Base-by-base conservation (phyloP, 352 stramenopile species). In the Phytophthora quininea region DNA sequence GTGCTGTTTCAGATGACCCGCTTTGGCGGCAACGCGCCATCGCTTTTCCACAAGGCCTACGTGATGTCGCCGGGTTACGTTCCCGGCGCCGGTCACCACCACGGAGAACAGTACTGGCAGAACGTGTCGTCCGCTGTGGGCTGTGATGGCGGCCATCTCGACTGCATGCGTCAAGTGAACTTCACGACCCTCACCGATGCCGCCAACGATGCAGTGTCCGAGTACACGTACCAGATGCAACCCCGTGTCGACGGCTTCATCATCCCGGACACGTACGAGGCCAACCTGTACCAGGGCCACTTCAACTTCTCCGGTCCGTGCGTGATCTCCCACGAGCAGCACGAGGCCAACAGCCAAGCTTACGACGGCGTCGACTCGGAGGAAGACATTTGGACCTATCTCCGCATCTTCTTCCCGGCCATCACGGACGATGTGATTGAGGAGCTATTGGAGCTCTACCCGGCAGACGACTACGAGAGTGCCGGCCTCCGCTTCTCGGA, bases 301-400 rank as follows among this genome's bases (percentile, higher is more conserved):
- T 71, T 75, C 42, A 75, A 75, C 57, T 75, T 75, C 53, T 68
- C 54, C 1, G 67, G 62, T 5, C 67, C 67, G 42, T 64, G 58
- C 5, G 67, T 75, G 5, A 57, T 75, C 37, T 59, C 67, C 1
- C 67, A 75, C 30, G 67, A 61, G 19, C 61, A 47, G 40, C 67
- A 74, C 27, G 67, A 75, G 24, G 40, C 37, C 0, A 75, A 74
- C 52, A 35, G 2, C 3, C 33, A 43, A n/a, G 52, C 67, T 0
- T 70, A 67, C 29, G 2, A n/a, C 1, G 67, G 62, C 0, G 62
- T 74, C 2, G 38, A 67, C 38, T 60, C 42, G 0, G 30, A 64
- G n/a, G 53, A 68, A 2, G 67, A 75, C 37, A 49, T 75, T 2
- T 52, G 46, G 0, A 71, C 57, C 10, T 59, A 68, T 9, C 48